Evolutionary conservation across 495 filamentous ascomycete genomes (phyloP), one percentile per base, ranked within the genome.

Genomic region (Cladorrhinum samala): DNA sequence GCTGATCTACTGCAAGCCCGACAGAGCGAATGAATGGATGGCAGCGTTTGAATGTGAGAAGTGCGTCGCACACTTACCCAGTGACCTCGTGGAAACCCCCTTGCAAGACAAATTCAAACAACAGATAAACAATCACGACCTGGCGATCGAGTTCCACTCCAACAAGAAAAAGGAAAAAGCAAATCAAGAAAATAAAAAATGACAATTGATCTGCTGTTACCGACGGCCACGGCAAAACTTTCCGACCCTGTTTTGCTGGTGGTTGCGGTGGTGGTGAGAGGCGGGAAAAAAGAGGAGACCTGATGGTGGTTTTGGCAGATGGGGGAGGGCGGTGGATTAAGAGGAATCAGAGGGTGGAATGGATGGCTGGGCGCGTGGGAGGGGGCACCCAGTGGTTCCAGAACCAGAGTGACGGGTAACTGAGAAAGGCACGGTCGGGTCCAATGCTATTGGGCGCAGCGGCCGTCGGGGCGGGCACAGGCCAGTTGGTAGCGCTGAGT

Each of bases 381-480:
- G 44, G 48, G 50, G 38, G 16, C 48, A 56, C 54, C 58, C 52
- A 58, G 56, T 27, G 56, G 49, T 66, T 56, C 64, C 62, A 65
- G 62, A 64, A 67, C 64, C 64, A 63, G 53, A 65, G 55, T 50
- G 62, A 63, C 57, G 64, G 63, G 62, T 54, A 50, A 30, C 50
- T 56, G 46, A 39, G 45, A 58, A 42, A 57, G 42, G 56, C 55
- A 50, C 56, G 53, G 61, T 55, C 54, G 63, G 49, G 55, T 50
- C 56, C 49, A 54, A 46, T 60, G 59, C 49, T 58, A 65, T 65
- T 67, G 62, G 62, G 55, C 21, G 48, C 44, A 33, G 27, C 27
- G 27, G 27, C 27, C 11, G 27, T 33, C 27, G 27, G 27, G 27
- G 27, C 51, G 38, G 54, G 21, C 27, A 30, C 36, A 44, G 47